Percentiles rank a stretch among this genome's conserved stretches.
Conservation (phyloP, 2,329 filamentous ascomycete genomes). For the Colletotrichum cordylinicola region DNA sequence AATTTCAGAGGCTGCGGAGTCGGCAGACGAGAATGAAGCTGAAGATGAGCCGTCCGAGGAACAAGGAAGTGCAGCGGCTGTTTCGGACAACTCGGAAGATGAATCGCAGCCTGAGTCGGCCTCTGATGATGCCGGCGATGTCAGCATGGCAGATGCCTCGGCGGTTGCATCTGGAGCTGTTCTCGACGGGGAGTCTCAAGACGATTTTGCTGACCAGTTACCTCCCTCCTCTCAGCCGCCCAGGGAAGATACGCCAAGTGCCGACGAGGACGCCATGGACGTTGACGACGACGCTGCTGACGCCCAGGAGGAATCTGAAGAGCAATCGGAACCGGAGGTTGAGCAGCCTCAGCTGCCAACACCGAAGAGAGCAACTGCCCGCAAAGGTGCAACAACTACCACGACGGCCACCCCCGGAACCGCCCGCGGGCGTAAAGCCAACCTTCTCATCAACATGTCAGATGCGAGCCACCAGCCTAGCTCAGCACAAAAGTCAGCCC, state of each 20-base stretch:
- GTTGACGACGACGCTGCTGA: constrained; percentile 19
- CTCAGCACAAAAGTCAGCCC: constrained; percentile 18
- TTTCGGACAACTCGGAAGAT: neutral
- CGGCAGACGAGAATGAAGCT: neutral
- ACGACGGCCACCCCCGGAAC: constrained; percentile 26
- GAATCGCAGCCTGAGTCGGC: neutral
- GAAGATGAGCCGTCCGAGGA: neutral
- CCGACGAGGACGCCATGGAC: constrained; percentile 27
- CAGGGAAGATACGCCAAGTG: neutral
- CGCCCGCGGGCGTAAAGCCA: neutral
- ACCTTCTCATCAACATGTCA: constrained; percentile 5
- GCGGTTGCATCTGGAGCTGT: neutral
- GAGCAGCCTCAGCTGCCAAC: constrained; percentile 1
- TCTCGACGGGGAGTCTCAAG: neutral
- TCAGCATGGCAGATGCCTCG: neutral
- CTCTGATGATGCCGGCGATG: neutral
- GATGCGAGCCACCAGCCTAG: constrained; percentile 21
- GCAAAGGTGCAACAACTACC: constrained; percentile 38
- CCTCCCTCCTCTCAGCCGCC: constrained; percentile 15
- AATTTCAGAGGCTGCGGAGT: neutral
- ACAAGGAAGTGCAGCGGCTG: neutral
- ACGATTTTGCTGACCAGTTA: neutral
- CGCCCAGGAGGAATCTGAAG: neutral
- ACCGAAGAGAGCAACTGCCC: constrained; percentile 9
- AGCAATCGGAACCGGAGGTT: neutral